phyloP scores from a whole-genome alignment of 306 rosid species.

The Quercus dentata region DNA sequence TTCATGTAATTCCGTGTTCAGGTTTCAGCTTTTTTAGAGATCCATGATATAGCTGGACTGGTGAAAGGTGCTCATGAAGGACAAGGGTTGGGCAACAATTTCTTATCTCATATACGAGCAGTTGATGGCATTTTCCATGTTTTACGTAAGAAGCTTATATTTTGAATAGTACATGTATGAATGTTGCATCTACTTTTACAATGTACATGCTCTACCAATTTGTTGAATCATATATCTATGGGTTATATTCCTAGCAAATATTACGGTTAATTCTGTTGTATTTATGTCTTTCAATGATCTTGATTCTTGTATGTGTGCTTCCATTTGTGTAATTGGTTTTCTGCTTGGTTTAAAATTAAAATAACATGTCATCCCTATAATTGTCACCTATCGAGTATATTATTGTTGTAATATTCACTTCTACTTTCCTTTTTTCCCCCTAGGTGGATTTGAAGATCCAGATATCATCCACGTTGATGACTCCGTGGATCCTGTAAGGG shows the following conservation, averaged over 20 bases:
- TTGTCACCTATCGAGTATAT: not conserved
- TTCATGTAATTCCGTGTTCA: constrained; percentile 24
- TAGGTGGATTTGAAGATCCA: constrained; percentile 98
- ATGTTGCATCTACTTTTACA: not conserved
- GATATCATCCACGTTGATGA: constrained; percentile 97
- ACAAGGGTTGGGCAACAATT: constrained; percentile 96
- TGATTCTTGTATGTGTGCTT: not conserved
- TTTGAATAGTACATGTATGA: not conserved
- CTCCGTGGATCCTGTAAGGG: constrained; percentile 94
- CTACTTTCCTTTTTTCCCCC: not conserved
- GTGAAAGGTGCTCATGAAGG: constrained; percentile 98
- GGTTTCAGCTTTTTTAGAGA: constrained; percentile 94
- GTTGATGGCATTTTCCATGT: constrained; percentile 99
- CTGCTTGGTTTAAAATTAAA: not conserved
- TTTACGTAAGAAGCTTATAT: constrained; percentile 60
- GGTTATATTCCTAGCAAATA: not conserved
- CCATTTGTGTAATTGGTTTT: not conserved
- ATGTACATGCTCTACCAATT: not conserved
- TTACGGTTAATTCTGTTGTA: not conserved
- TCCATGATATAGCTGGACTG: constrained; percentile 96
- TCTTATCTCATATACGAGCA: constrained; percentile 96
- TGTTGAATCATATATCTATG: not conserved
- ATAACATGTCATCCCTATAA: not conserved
- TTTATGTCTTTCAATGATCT: not conserved
- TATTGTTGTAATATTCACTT: not conserved